Conservation (phyloP, 1,284 basidiomycete genomes). For the Takashimella tepidaria region DNA sequence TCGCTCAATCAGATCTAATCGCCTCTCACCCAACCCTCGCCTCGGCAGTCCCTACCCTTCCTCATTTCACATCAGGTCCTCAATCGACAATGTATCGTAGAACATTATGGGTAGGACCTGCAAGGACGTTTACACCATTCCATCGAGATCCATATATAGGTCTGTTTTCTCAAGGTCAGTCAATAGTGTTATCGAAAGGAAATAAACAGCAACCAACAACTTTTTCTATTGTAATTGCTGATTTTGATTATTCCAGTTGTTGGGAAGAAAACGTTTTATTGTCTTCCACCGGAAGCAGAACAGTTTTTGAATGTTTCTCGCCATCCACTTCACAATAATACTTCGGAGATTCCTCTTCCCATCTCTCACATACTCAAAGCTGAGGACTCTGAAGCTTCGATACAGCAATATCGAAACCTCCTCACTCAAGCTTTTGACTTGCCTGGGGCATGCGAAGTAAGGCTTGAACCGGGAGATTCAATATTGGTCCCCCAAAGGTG, state of each 20-base stretch:
- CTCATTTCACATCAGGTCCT: constrained; percentile 27
- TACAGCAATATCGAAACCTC: neutral
- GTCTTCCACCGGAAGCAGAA: constrained; percentile 29
- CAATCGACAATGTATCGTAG: constrained; percentile 30
- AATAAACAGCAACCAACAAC: too few species aligned
- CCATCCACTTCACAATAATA: constrained; percentile 26
- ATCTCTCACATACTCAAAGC: constrained; percentile 19
- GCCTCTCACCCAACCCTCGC: constrained; percentile 19
- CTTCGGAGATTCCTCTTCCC: constrained; percentile 33
- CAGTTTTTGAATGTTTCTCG: constrained; percentile 20
- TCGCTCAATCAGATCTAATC: constrained; percentile 40
- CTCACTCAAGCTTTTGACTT: constrained; percentile 21
- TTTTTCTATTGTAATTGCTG: neutral
- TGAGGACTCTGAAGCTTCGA: neutral
- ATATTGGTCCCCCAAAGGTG: constrained; percentile 42
- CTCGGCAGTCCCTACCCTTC: constrained; percentile 21
- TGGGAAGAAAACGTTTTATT: constrained; percentile 37
- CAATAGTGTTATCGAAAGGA: neutral
- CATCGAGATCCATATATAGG: constrained; percentile 43
- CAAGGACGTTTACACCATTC: constrained; percentile 38
- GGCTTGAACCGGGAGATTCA: constrained; percentile 29
- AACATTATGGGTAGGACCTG: constrained; percentile 42
- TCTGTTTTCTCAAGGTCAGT: constrained; percentile 39
- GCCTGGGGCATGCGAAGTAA: constrained; percentile 28
- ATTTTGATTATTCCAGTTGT: constrained; percentile 23